Evolutionary conservation across 208 protist genomes (phyloP).

Genomic region (Sergeia podlipaevii): DNA sequence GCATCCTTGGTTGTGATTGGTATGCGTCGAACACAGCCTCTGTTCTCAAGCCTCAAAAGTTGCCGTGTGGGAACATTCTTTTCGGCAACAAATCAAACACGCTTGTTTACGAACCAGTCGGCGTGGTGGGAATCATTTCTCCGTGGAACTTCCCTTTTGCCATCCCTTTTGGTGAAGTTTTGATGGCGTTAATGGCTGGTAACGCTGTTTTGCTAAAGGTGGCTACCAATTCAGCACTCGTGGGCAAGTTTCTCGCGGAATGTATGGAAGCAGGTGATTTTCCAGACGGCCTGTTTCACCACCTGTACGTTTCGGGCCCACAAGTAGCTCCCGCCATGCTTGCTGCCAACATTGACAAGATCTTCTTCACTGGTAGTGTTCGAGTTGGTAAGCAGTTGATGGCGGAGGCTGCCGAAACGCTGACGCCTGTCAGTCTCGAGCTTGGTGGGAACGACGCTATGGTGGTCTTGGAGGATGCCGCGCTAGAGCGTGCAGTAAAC

Average conservation of each 20-base stretch:
- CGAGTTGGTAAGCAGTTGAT: conserved; percentile 73
- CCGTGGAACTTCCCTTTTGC: conserved; percentile 89
- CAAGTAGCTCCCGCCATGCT: conserved; percentile 41
- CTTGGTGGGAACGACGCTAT: conserved; percentile 87
- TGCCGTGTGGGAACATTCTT: conserved; percentile 46
- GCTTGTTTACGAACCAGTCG: conserved; percentile 70
- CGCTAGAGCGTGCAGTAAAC: conserved; percentile 75
- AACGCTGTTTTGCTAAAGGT: conserved; percentile 82
- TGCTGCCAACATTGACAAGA: conserved; percentile 49
- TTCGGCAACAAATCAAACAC: conserved; percentile 82
- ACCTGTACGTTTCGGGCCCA: conserved; percentile 42
- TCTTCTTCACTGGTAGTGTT: conserved; percentile 88
- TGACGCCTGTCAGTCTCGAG: conserved; percentile 75
- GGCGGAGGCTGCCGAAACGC: conserved; percentile 60
- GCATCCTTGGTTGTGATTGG: conserved; percentile 68
- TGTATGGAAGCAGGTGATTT: conserved; percentile 52
- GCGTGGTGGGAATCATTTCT: conserved; percentile 83
- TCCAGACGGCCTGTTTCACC: conserved; percentile 57
- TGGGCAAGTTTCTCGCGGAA: conserved; percentile 65
- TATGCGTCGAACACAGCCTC: conserved; percentile 63
- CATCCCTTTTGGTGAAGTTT: conserved; percentile 79
- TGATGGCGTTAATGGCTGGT: conserved; percentile 82
- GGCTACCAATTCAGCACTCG: conserved; percentile 39
- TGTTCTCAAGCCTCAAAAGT: conserved; percentile 33
- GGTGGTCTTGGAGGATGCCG: conserved; percentile 72